These are phyloP conservation scores for Mycena vulgaris DNA, from an alignment of 768 basidiomycete species.

Conservation along the genomic window DNA sequence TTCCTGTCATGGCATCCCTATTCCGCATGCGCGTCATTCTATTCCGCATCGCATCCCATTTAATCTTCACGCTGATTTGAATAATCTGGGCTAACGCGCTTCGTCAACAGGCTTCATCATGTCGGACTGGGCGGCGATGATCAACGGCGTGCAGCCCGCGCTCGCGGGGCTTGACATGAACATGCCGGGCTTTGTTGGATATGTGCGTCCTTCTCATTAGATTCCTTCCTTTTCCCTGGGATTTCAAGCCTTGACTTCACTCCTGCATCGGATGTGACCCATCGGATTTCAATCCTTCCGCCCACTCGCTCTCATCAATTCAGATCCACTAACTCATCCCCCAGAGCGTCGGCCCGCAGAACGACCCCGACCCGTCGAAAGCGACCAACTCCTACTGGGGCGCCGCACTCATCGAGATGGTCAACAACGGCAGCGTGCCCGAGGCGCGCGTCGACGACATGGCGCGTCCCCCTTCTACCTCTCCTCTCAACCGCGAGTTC, in stretches of 20 bases:
- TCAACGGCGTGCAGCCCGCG: slow-evolving; percentile 37
- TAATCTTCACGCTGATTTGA: too few species aligned
- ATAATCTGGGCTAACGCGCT: too few species aligned
- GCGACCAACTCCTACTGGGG: slow-evolving; percentile 43
- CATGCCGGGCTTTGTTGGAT: slow-evolving; percentile 53
- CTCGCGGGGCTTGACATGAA: slow-evolving; percentile 41
- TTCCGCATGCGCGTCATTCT: too few species aligned
- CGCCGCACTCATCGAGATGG: slow-evolving; percentile 51
- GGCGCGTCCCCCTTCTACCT: slow-evolving; percentile 42
- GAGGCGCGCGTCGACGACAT: slow-evolving; percentile 66
- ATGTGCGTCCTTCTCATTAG: slow-evolving; percentile 41
- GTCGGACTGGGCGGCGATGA: slow-evolving; percentile 66
- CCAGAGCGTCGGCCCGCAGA: slow-evolving; percentile 27
- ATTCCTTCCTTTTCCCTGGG: too few species aligned
- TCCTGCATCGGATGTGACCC: too few species aligned
- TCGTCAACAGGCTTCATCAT: slow-evolving; percentile 34
- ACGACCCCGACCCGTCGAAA: slow-evolving; percentile 36
- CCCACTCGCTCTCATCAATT: not conserved
- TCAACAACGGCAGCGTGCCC: slow-evolving; percentile 66
- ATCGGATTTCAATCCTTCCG: too few species aligned
- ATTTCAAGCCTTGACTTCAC: too few species aligned
- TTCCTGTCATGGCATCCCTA: too few species aligned
- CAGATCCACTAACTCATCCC: not conserved
- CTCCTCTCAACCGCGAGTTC: too few species aligned
- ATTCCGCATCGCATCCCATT: too few species aligned